Evolutionary conservation across 2,329 filamentous ascomycete species (phyloP).

Genomic region (Immersiporthe knoxdaviesiana): DNA sequence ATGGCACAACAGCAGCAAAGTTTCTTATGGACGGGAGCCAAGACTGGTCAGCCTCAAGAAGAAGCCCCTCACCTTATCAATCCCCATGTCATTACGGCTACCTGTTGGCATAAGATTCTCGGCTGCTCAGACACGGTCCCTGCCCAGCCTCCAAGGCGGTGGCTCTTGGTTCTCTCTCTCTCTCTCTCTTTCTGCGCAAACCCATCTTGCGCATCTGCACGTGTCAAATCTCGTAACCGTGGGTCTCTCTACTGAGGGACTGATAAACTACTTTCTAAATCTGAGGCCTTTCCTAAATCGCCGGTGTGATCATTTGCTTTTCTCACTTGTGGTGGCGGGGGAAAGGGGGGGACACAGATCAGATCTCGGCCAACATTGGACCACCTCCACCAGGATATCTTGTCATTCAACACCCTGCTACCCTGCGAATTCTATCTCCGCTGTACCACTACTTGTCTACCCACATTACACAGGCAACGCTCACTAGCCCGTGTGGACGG

Average conservation of each 20-base stretch:
- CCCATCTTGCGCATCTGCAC: background rate
- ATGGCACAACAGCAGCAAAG: conserved; percentile 9
- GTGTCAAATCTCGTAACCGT: background rate
- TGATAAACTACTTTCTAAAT: background rate
- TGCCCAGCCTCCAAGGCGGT: background rate
- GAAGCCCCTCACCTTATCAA: conserved; percentile 22
- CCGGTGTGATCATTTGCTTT: conserved; percentile 2
- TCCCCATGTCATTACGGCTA: conserved; percentile 1
- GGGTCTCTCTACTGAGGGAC: background rate
- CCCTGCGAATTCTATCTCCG: background rate
- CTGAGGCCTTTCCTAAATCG: background rate
- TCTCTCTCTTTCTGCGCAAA: background rate
- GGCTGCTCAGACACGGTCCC: background rate
- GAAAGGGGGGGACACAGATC: background rate
- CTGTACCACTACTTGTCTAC: background rate
- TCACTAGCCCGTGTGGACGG: background rate
- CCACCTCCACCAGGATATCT: conserved; percentile 8
- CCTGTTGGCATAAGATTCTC: background rate
- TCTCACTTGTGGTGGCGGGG: conserved; percentile 1
- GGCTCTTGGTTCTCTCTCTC: background rate
- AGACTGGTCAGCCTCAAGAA: conserved; percentile 10
- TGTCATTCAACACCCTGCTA: conserved; percentile 6
- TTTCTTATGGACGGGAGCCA: conserved; percentile 23
- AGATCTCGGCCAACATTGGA: background rate
- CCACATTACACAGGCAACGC: background rate